Evolutionary conservation across 805 yeast species (phyloP).

Genomic region (Candida insectalens): DNA sequence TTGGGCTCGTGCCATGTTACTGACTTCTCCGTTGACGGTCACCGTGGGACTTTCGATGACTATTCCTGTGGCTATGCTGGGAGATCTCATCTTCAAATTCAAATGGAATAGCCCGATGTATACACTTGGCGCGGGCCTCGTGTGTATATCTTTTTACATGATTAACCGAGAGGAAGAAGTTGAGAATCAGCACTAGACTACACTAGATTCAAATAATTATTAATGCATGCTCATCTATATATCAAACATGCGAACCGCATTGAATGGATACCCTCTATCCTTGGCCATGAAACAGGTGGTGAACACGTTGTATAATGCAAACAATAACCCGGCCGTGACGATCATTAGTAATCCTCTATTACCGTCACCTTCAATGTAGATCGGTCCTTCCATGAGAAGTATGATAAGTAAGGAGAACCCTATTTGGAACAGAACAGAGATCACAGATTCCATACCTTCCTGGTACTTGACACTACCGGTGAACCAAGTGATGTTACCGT

Average conservation of each 20-base stretch:
- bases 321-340: slow-evolving; percentile 22
- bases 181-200: slow-evolving; percentile 24
- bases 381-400: slow-evolving; percentile 23
- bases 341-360: slow-evolving; percentile 10
- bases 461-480: slow-evolving; percentile 62
- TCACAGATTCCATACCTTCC: slow-evolving; percentile 57
- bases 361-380: slow-evolving; percentile 1
- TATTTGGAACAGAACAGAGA: slow-evolving; percentile 42
- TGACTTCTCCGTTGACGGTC: slow-evolving; percentile 90
- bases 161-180: slow-evolving; percentile 72
- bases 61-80: slow-evolving; percentile 89
- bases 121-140: slow-evolving; percentile 69
- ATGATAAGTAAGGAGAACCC: slow-evolving; percentile 33
- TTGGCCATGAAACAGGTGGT: slow-evolving; percentile 35
- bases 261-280: slow-evolving; percentile 40
- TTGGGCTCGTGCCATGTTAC: slow-evolving; percentile 92
- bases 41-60: slow-evolving; percentile 92
- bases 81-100: slow-evolving; percentile 70
- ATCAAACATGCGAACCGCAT: slow-evolving; percentile 10
- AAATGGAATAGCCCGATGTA: slow-evolving; percentile 54
- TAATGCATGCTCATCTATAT: background rate
- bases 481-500: slow-evolving; percentile 36
- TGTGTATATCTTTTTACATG: slow-evolving; percentile 73
- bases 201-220: background rate
- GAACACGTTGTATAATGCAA: slow-evolving; percentile 29